These are phyloP conservation scores for Sphaerostilbella broomeana DNA, from an alignment of 2,329 filamentous ascomycete species.

Conservation along the genomic window DNA sequence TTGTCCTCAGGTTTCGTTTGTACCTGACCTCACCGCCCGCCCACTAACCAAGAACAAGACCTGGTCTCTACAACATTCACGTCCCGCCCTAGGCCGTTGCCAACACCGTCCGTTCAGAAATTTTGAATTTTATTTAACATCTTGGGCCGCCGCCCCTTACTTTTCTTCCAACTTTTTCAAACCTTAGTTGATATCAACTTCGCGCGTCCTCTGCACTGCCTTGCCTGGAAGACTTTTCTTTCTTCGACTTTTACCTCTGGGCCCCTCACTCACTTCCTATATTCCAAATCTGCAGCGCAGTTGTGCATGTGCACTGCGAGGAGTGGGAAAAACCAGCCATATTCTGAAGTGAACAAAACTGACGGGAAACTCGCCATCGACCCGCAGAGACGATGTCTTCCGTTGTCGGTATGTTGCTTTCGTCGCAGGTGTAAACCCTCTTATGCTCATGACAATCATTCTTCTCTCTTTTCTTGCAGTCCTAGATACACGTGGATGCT, in stretches of 20 bases:
- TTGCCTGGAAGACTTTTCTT: neutral
- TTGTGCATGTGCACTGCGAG: constrained; percentile 2
- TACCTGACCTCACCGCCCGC: constrained; percentile 13
- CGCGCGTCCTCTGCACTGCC: neutral
- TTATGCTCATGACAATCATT: constrained; percentile 11
- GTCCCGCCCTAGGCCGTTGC: constrained; percentile 7
- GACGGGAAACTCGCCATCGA: neutral
- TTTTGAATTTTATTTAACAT: too few species aligned
- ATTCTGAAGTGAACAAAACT: neutral
- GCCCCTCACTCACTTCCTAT: constrained; percentile 10
- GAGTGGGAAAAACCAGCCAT: neutral
- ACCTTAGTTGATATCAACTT: neutral
- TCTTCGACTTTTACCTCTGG: neutral
- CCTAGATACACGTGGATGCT: constrained; percentile 5
- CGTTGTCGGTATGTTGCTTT: constrained; percentile 13
- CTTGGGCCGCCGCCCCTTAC: too few species aligned
- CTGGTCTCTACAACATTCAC: constrained; percentile 6
- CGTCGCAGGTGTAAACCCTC: constrained; percentile 5
- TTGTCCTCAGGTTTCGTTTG: constrained; percentile 9
- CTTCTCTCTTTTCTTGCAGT: constrained; percentile 4
- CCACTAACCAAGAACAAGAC: constrained; percentile 2
- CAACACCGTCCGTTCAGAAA: constrained; percentile 4
- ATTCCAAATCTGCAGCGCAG: too few species aligned
- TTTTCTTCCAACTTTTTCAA: constrained; percentile 3
- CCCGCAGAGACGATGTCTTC: constrained; percentile 15